Percentiles rank a stretch among this genome's conserved stretches.
These are phyloP conservation scores for Aureobasidium sp. DNA, from an alignment of 2,329 filamentous ascomycete species.

Conservation along the genomic window DNA sequence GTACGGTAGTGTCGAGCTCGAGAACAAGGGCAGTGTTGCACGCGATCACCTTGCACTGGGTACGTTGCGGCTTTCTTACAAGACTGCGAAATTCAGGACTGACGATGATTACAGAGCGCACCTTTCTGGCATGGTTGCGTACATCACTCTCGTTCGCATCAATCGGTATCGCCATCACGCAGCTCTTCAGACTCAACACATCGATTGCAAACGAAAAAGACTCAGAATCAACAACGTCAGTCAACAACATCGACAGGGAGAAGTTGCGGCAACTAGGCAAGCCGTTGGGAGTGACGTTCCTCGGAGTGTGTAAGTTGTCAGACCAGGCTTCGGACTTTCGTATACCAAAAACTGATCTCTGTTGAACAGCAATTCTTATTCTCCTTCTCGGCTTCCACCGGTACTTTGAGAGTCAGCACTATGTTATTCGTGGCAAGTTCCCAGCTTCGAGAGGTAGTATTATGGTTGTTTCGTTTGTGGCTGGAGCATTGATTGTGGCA, in stretches of 20 bases:
- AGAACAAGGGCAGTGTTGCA: slow-evolving; percentile 79
- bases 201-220: slow-evolving; percentile 34
- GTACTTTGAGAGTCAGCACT: slow-evolving; percentile 70
- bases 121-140: slow-evolving; percentile 77
- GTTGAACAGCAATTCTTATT: slow-evolving; percentile 53
- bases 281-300: slow-evolving; percentile 67
- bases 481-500: slow-evolving; percentile 49
- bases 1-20: slow-evolving; percentile 64
- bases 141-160: slow-evolving; percentile 74
- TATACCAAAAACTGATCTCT: background rate
- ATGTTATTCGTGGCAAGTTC: slow-evolving; percentile 72
- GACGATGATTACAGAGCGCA: slow-evolving; percentile 53
- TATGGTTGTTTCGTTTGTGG: slow-evolving; percentile 57
- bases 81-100: background rate
- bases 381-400: slow-evolving; percentile 69
- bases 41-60: slow-evolving; percentile 74
- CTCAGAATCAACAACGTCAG: slow-evolving; percentile 19
- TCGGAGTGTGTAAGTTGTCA: slow-evolving; percentile 48
- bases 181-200: slow-evolving; percentile 76
- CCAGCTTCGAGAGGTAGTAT: slow-evolving; percentile 70
- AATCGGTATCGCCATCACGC: slow-evolving; percentile 76
- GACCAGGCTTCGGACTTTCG: background rate
- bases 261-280: slow-evolving; percentile 57
- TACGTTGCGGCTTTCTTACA: slow-evolving; percentile 28
- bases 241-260: slow-evolving; percentile 14